Base-by-base conservation (phyloP, 805 yeast genomes). In the Debaryomyces hansenii region DNA sequence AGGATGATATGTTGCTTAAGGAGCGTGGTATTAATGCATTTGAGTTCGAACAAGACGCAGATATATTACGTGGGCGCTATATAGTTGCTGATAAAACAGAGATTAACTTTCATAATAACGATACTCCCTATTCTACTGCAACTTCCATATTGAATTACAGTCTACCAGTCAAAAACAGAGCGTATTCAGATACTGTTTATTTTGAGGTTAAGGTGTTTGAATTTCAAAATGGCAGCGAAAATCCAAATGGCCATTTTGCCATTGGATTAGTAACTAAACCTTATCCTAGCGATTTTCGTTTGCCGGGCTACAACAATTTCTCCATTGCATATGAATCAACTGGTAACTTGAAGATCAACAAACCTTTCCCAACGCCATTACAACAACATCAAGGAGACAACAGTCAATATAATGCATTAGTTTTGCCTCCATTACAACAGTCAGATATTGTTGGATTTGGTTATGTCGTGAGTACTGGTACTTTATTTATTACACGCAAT, bases 301-400 rank as follows among this genome's bases (percentile, higher is more conserved):
- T 84, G 11, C 96, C 96, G 0, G 96, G 96, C 1, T 78, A 82
- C 61, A 76, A 80, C 48, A 78, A 78, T 41, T 85, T 83, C 57
- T 84, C 90, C 0, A 73, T 87, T 41, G 86, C 86, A 2, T 82
- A 87, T 58, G 92, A 87, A 60, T 78, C 87, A 2, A 79, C 82
- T 4, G 96, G 95, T 1, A 79, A 83, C 48, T 66, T 85, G 46
- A 74, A 88, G 50, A 77, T 86, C 41, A 84, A 82, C 57, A 78
- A 79, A 55, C 88, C 90, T 18, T 80, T 83, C 40, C 72, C 77
- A 1, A 69, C 77, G 1, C 76, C 77, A 2, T 56, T 64, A 20
- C 77, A 72, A 47, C 77, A 72, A 49, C 76, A 72, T 53, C 53
- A 52, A 29, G 73, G 69, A 2, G 68, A 62, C n/a, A 62, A 67